phyloP scores from a whole-genome alignment of 257 asterid species.

The Gardenia jasminoides region DNA sequence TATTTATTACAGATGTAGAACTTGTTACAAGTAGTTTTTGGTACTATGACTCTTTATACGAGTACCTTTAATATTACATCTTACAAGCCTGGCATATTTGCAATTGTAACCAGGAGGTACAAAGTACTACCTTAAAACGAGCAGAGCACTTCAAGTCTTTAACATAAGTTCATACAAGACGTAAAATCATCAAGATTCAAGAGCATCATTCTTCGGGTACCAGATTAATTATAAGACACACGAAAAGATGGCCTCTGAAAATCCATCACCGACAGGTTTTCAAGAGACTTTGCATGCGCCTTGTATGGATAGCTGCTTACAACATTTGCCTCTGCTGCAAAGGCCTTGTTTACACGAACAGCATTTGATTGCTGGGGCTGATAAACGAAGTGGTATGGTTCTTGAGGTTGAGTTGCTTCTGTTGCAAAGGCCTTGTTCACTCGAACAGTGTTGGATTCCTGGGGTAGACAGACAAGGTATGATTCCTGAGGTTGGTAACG shows the following conservation, averaged over 20 bases:
- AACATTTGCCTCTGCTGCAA: not conserved
- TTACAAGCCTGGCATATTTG: not conserved
- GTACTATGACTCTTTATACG: not conserved
- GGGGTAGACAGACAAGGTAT: not conserved
- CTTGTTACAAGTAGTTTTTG: not conserved
- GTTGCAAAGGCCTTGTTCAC: not conserved
- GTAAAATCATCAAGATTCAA: too few relatives aligned
- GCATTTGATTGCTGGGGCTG: too few relatives aligned
- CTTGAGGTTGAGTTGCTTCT: too few relatives aligned
- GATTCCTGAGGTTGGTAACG: slow-evolving; percentile 1
- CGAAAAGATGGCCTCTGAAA: not conserved
- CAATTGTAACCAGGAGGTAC: not conserved
- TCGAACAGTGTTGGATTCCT: not conserved
- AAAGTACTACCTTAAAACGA: not conserved
- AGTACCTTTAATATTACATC: not conserved
- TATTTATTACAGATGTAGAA: too few relatives aligned
- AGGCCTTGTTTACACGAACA: not conserved
- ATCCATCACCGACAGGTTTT: not conserved
- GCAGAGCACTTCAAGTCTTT: too few relatives aligned
- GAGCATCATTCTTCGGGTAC: not conserved
- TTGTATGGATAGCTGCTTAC: not conserved
- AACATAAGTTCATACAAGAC: not conserved
- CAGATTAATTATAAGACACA: not conserved
- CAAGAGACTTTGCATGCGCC: not conserved
- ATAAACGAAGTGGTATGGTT: too few relatives aligned